Evolutionary conservation across 2,329 filamentous ascomycete species (phyloP).

Genomic region (Neopestalotiopsis sp.): DNA sequence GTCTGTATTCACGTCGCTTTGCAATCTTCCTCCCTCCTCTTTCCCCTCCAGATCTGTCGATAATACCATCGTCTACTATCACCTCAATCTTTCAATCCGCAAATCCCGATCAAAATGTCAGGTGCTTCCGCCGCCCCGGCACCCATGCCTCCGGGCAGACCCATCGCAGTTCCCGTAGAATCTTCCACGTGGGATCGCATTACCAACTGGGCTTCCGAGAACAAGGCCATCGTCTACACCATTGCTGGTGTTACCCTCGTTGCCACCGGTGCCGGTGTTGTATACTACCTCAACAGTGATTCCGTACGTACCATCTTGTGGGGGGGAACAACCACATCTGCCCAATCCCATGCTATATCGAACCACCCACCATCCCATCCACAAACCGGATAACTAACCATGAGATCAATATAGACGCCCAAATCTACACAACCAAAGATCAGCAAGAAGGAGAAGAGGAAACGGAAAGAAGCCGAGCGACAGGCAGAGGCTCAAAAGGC

Average conservation of each 20-base stretch:
- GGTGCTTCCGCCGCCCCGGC: conserved; percentile 48
- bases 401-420: conserved; percentile 43
- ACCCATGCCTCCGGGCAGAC: conserved; percentile 51
- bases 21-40: background rate
- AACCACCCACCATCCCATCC: background rate
- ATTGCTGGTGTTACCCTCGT: conserved; percentile 94
- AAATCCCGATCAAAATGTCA: conserved; percentile 33
- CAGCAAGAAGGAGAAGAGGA: conserved; percentile 88
- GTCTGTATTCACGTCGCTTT: background rate
- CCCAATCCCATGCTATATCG: background rate
- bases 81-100: conserved; percentile 42
- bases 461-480: conserved; percentile 79
- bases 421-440: conserved; percentile 67
- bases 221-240: conserved; percentile 95
- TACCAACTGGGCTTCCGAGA: conserved; percentile 90
- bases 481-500: conserved; percentile 54
- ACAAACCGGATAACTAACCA: background rate
- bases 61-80: conserved; percentile 21
- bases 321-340: background rate
- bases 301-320: conserved; percentile 48
- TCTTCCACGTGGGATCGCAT: conserved; percentile 86
- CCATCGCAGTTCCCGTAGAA: conserved; percentile 53
- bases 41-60: background rate
- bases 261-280: conserved; percentile 86
- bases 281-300: conserved; percentile 82